phyloP scores from a whole-genome alignment of 2,329 filamentous ascomycete genomes.

The Xylariales sp. region DNA sequence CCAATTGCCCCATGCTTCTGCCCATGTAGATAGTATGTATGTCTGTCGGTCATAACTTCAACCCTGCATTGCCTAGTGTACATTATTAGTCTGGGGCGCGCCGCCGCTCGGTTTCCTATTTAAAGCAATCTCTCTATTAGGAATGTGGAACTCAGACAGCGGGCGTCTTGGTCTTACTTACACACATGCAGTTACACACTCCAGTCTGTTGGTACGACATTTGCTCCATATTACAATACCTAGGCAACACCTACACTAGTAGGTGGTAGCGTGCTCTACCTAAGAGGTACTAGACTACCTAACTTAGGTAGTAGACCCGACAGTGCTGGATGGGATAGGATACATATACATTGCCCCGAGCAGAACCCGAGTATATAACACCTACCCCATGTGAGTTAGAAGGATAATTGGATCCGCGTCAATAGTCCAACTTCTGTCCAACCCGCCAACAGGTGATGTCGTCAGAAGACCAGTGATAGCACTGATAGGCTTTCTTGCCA shows the following conservation, averaged over 20 bases:
- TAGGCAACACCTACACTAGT: too few relatives aligned
- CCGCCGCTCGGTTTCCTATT: constrained; percentile 34
- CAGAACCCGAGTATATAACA: too few relatives aligned
- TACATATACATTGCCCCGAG: background rate
- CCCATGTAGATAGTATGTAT: background rate
- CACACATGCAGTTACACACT: too few relatives aligned
- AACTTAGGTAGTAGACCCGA: background rate
- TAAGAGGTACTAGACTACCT: background rate
- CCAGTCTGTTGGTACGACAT: too few relatives aligned
- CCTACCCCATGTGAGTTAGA: background rate
- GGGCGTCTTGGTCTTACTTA: background rate
- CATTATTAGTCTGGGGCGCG: constrained; percentile 28
- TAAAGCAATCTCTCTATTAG: constrained; percentile 29
- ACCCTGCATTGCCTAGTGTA: constrained; percentile 34
- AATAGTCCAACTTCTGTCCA: background rate
- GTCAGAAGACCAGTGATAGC: background rate
- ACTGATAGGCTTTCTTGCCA: background rate
- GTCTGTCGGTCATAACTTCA: constrained; percentile 25
- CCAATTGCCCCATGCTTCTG: background rate
- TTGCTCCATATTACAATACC: too few relatives aligned
- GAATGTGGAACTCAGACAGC: constrained; percentile 30
- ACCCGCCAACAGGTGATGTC: background rate
- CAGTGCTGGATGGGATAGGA: background rate
- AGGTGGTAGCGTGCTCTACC: too few relatives aligned
- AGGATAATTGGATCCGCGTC: background rate